phyloP scores from a whole-genome alignment of 225 moss, liverwort and hornwort species.

The Thuidium tamariscinum region DNA sequence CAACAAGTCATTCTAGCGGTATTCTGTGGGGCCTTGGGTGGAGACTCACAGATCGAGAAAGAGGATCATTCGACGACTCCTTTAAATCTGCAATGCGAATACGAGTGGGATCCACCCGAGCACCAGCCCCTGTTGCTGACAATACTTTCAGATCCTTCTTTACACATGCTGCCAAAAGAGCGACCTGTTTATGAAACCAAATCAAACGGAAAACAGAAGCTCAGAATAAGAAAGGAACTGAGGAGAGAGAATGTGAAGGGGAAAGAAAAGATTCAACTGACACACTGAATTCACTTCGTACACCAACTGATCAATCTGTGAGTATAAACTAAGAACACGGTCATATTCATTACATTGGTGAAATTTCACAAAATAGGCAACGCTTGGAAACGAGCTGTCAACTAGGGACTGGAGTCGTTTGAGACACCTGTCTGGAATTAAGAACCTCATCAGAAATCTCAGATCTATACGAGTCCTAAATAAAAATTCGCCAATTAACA shows the following conservation, averaged over 20 bases:
- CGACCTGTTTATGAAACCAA: conserved; percentile 38
- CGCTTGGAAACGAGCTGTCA: neutral
- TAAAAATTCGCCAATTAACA: too few relatives aligned
- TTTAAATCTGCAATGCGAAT: conserved; percentile 88
- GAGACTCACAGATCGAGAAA: conserved; percentile 83
- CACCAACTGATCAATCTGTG: neutral
- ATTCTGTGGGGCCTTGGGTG: neutral
- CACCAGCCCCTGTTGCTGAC: conserved; percentile 98
- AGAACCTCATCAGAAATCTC: neutral
- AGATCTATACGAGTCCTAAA: neutral
- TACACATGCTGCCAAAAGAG: conserved; percentile 83
- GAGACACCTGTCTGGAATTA: neutral
- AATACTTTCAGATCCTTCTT: conserved; percentile 74
- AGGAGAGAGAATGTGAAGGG: neutral
- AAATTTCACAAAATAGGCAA: neutral
- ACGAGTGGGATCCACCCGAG: conserved; percentile 89
- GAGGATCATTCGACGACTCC: conserved; percentile 92
- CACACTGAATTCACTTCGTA: neutral
- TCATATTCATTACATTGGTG: neutral
- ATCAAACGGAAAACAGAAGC: neutral
- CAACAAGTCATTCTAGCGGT: neutral
- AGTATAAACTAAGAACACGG: neutral
- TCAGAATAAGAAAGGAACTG: neutral
- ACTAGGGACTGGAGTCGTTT: neutral
- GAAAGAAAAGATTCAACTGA: neutral